These are phyloP conservation scores for Pinus tabuliformis DNA, from an alignment of 75 land plant genomes.

Conservation along the genomic window DNA sequence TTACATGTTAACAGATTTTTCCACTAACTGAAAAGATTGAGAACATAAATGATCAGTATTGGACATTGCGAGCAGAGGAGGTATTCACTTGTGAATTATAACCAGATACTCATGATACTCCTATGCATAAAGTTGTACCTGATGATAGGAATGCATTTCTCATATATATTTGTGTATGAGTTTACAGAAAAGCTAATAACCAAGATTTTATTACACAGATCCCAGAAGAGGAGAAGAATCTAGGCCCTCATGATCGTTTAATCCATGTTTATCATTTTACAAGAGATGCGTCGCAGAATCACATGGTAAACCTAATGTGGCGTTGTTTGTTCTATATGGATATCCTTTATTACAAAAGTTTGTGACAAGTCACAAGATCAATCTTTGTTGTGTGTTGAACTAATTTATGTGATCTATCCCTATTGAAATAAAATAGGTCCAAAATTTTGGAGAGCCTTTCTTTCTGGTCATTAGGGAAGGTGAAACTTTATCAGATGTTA, in stretches of 20 bases:
- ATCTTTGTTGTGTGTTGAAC: background rate
- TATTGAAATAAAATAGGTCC: slow-evolving; percentile 52
- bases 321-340: background rate
- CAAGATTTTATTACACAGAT: slow-evolving; percentile 40
- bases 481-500: slow-evolving; percentile 86
- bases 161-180: background rate
- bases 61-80: slow-evolving; percentile 98
- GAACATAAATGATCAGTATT: slow-evolving; percentile 95
- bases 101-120: background rate
- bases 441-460: slow-evolving; percentile 99
- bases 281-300: slow-evolving; percentile 76
- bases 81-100: slow-evolving; percentile 17
- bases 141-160: background rate
- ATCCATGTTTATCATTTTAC: slow-evolving; percentile 95
- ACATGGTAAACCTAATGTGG: slow-evolving; percentile 43
- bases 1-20: slow-evolving; percentile 65
- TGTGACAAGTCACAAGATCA: background rate
- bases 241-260: slow-evolving; percentile 83
- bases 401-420: background rate
- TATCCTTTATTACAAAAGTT: background rate
- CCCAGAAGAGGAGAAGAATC: slow-evolving; percentile 95
- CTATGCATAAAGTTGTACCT: background rate
- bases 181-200: background rate
- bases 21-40: slow-evolving; percentile 87
- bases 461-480: slow-evolving; percentile 83